Evolutionary conservation across 2,329 filamentous ascomycete species (phyloP).

Genomic region (Dothideomycetidae sp.): DNA sequence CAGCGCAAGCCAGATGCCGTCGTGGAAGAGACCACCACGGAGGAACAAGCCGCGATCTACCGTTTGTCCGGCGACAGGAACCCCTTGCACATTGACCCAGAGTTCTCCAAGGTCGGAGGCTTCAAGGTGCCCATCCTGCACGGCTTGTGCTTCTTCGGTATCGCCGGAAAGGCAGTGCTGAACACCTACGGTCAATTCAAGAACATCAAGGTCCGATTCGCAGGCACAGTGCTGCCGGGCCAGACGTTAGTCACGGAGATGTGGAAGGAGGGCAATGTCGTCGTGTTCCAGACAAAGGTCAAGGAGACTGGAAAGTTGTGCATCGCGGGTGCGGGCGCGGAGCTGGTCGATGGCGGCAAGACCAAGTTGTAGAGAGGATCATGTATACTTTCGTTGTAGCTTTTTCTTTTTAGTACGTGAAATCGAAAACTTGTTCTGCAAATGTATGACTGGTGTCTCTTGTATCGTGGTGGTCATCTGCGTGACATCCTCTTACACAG

Average conservation of each 20-base stretch:
- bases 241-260: slow-evolving; percentile 88
- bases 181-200: slow-evolving; percentile 69
- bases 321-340: slow-evolving; percentile 66
- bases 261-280: slow-evolving; percentile 72
- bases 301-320: slow-evolving; percentile 87
- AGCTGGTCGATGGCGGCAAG: slow-evolving; percentile 45
- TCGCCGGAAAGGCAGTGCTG: slow-evolving; percentile 81
- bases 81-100: slow-evolving; percentile 88
- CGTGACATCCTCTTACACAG: too few species aligned
- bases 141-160: slow-evolving; percentile 89
- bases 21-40: slow-evolving; percentile 70
- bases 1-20: slow-evolving; percentile 64
- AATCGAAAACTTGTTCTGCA: too few species aligned
- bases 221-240: slow-evolving; percentile 68
- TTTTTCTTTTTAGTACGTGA: too few species aligned
- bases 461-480: too few species aligned
- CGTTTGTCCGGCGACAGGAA: slow-evolving; percentile 89
- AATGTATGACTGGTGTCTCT: too few species aligned
- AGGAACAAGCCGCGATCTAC: slow-evolving; percentile 89
- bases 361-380: slow-evolving; percentile 31
- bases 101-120: slow-evolving; percentile 85
- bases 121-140: slow-evolving; percentile 92
- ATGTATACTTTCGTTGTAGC: too few species aligned
- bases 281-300: slow-evolving; percentile 77
- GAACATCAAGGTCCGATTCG: slow-evolving; percentile 88